These are phyloP conservation scores for Streptanthus diversifolius DNA, from an alignment of 345 rosid genomes.

Conservation along the genomic window DNA sequence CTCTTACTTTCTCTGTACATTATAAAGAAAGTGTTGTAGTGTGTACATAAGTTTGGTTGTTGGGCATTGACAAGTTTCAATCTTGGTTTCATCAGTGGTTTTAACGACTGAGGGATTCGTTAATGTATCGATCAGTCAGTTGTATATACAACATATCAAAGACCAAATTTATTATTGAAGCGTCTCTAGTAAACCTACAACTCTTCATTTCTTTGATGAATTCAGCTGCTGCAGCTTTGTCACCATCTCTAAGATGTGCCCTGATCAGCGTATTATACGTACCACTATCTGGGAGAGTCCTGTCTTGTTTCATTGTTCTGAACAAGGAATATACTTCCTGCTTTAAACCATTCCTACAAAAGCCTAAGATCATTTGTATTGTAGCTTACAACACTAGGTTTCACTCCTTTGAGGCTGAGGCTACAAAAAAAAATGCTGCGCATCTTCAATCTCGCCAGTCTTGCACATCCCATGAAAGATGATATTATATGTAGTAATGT, in stretches of 20 bases:
- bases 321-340: conserved; percentile 13
- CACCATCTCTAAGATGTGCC: neutral
- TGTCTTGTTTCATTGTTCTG: conserved; percentile 11
- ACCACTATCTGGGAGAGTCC: neutral
- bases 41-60: neutral
- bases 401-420: neutral
- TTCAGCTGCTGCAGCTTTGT: too few species aligned
- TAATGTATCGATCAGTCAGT: too few species aligned
- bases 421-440: neutral
- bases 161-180: too few species aligned
- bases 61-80: too few species aligned
- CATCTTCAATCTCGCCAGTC: neutral
- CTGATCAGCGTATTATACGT: neutral
- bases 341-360: conserved; percentile 7
- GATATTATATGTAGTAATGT: neutral
- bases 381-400: conserved; percentile 28
- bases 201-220: too few species aligned
- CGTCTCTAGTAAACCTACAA: too few species aligned
- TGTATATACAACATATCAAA: too few species aligned
- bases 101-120: too few species aligned
- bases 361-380: too few species aligned
- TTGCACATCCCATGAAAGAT: neutral
- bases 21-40: neutral
- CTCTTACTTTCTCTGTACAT: neutral
- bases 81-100: too few species aligned